These are phyloP conservation scores for Alternaria consortialis DNA, from an alignment of 2,329 filamentous ascomycete species.

Conservation along the genomic window DNA sequence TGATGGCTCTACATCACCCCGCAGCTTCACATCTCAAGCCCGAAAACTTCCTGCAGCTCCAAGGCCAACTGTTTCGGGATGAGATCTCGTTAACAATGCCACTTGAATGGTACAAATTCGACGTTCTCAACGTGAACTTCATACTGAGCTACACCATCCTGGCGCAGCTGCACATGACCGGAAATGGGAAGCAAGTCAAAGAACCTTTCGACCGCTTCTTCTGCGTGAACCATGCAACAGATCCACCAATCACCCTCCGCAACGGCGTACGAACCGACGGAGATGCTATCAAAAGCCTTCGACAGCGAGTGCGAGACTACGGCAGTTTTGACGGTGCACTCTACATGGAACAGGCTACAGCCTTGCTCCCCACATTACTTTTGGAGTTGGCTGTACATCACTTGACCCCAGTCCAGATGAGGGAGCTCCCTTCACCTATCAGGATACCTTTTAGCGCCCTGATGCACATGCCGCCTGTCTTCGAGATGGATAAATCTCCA, in stretches of 20 bases:
- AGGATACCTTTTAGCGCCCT: conserved; percentile 22
- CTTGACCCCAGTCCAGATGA: neutral
- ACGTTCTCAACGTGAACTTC: conserved; percentile 27
- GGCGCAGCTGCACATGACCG: conserved; percentile 8
- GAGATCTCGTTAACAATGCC: neutral
- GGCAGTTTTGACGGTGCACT: conserved; percentile 8
- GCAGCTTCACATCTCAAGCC: conserved; percentile 16
- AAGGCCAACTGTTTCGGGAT: conserved; percentile 14
- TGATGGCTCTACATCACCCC: conserved; percentile 30
- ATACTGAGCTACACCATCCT: conserved; percentile 24
- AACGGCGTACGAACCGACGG: neutral
- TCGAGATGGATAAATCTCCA: neutral
- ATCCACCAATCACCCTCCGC: neutral
- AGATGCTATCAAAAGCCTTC: conserved; percentile 1
- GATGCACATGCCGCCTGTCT: conserved; percentile 28
- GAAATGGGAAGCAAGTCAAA: neutral
- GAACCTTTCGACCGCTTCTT: neutral
- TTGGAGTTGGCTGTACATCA: conserved; percentile 12
- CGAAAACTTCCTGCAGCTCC: conserved; percentile 19
- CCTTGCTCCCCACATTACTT: conserved; percentile 14
- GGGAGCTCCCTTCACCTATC: conserved; percentile 19
- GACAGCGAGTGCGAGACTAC: conserved; percentile 15
- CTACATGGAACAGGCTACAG: conserved; percentile 17
- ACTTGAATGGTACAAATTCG: conserved; percentile 4
- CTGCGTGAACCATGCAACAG: neutral